A percentile compares a stretch with the other conserved stretches of the same genome.
These are phyloP conservation scores for Entomortierella parvispora DNA, from an alignment of 192 early-diverging fungal species.

Conservation along the genomic window DNA sequence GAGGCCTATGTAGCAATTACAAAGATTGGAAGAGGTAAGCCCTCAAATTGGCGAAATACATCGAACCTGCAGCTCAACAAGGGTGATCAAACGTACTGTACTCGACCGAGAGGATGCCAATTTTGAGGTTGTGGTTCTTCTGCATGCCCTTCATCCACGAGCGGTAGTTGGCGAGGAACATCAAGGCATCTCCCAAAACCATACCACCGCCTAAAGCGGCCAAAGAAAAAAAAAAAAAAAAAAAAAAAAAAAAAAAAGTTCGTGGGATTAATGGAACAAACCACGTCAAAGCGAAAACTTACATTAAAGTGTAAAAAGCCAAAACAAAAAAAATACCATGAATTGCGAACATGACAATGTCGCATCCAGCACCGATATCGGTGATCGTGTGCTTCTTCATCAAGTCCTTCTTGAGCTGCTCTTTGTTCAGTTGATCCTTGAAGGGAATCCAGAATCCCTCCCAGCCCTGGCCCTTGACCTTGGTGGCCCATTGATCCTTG, in stretches of 20 bases:
- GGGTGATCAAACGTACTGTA: slow-evolving; percentile 14
- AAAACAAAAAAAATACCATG: slow-evolving; percentile 24
- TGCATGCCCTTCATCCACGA: slow-evolving; percentile 49
- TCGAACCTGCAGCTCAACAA: background rate
- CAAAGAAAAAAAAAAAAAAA: background rate
- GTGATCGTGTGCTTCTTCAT: slow-evolving; percentile 2
- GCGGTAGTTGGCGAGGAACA: slow-evolving; percentile 37
- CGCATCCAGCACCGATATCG: slow-evolving; percentile 38
- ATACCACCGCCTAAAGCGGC: slow-evolving; percentile 36
- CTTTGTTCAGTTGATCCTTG: slow-evolving; percentile 28
- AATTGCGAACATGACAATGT: slow-evolving; percentile 45
- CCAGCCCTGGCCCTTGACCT: slow-evolving; percentile 38
- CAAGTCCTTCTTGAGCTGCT: slow-evolving; percentile 1
- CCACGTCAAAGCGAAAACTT: background rate
- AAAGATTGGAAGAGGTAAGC: background rate
- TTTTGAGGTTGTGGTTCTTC: slow-evolving; percentile 36
- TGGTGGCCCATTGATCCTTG: slow-evolving; percentile 40
- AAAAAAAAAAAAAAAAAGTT: background rate
- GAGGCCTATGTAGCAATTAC: slow-evolving; percentile 12
- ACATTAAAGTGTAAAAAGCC: background rate
- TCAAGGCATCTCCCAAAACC: slow-evolving; percentile 36
- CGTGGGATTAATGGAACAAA: background rate
- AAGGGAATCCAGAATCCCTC: slow-evolving; percentile 49
- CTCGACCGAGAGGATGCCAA: slow-evolving; percentile 33
- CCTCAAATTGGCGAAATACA: background rate